Conservation (phyloP, 345 rosid genomes). For the Pistacia integerrima region DNA sequence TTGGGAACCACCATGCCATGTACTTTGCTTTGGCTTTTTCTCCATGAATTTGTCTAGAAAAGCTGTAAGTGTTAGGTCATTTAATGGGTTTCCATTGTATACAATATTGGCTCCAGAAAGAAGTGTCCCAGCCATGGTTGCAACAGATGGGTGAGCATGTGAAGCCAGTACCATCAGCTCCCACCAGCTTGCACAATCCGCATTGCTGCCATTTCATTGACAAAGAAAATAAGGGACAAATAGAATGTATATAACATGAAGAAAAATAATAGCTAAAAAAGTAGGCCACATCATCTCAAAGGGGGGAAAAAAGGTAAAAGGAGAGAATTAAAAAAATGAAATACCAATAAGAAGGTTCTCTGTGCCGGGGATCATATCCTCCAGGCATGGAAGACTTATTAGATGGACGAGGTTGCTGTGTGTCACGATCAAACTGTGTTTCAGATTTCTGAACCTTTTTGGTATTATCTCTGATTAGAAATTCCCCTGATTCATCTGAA, state of each 20-base stretch:
- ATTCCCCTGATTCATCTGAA: slow-evolving; percentile 56
- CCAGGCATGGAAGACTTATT: slow-evolving; percentile 58
- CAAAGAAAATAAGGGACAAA: neutral
- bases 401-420: slow-evolving; percentile 31
- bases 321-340: neutral
- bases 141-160: slow-evolving; percentile 91
- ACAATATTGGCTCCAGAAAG: slow-evolving; percentile 84
- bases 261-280: neutral
- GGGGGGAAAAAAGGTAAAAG: neutral
- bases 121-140: slow-evolving; percentile 96
- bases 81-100: slow-evolving; percentile 87
- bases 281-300: neutral
- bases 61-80: slow-evolving; percentile 74
- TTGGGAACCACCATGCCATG: slow-evolving; percentile 98
- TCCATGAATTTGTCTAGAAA: slow-evolving; percentile 98
- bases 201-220: slow-evolving; percentile 59
- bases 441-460: slow-evolving; percentile 33
- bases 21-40: slow-evolving; percentile 80
- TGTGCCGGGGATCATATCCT: slow-evolving; percentile 89
- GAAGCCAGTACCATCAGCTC: slow-evolving; percentile 84
- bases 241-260: neutral
- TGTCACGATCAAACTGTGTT: slow-evolving; percentile 29
- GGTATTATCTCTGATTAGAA: slow-evolving; percentile 36
- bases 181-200: slow-evolving; percentile 89
- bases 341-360: slow-evolving; percentile 93